Base-by-base conservation (phyloP, 306 rosid genomes). In the Casuarina cunninghamiana region DNA sequence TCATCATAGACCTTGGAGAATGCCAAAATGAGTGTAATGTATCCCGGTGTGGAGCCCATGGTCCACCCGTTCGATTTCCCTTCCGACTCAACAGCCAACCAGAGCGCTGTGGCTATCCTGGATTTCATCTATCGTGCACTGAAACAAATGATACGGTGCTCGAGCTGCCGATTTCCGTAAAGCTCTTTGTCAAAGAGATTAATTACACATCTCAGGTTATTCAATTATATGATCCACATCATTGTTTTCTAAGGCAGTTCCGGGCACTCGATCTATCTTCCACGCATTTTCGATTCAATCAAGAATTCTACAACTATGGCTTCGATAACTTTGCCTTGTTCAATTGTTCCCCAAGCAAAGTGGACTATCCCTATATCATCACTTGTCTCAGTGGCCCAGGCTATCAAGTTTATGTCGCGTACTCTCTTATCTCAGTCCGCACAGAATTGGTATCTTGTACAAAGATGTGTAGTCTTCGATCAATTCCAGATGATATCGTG, bases 61-160 rank as follows among this genome's bases (percentile, higher is more conserved):
- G 84, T 16, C 78, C 71, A 0, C 3, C 1, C 5, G 71, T 89
- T 37, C 41, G 72, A 43, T 85, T 87, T 76, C 93, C 90, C 9
- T 89, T 87, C 44, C n/a, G 80, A 45, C 69, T 76, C 11, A 76
- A 66, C 41, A 15, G 26, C 0, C 84, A 81, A 10, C 74, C 49
- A 61, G 15, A 2, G 8, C 26, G 48, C 1, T 81, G 83, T 53
- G 85, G 80, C 38, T 54, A 41, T 46, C 84, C 82, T 11, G 61
- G 61, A 10, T 70, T 70, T 21, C 3, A 9, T 43, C 54, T 70
- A 0, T 70, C 41, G 0, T 70, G 57, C 55, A 19, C 16, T 10
- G 12, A 19, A 10, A 17, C 0, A 11, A 15, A 70, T 3, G 5
- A 46, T 1, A 70, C 57, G 12, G 41, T 44, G 53, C 55, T 71